Conservation (phyloP, 495 filamentous ascomycete species). For the Collariella sp. region DNA sequence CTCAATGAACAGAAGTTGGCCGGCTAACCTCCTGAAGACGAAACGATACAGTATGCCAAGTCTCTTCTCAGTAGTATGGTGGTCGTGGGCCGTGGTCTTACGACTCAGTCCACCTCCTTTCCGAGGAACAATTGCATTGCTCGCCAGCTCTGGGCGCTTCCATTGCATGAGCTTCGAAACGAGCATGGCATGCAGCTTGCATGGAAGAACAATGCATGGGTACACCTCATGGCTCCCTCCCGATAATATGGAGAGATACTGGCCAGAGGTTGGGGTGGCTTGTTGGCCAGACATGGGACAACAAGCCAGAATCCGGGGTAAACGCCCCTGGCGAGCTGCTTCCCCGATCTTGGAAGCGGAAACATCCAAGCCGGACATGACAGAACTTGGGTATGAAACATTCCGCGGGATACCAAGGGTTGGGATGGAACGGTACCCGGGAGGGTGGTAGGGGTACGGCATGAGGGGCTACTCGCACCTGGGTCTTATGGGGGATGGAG, state of each 20-base stretch:
- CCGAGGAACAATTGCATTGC: not conserved
- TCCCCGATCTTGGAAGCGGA: not conserved
- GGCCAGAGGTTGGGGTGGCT: not conserved
- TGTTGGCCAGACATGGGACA: not conserved
- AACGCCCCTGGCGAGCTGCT: slow-evolving; percentile 9
- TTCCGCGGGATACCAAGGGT: not conserved
- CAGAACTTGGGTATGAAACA: not conserved
- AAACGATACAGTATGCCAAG: not conserved
- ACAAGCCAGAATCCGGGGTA: slow-evolving; percentile 25
- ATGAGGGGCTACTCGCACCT: not conserved
- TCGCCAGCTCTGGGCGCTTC: not conserved
- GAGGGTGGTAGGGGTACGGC: not conserved
- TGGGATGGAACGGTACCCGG: not conserved
- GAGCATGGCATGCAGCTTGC: not conserved
- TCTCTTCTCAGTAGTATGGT: not conserved
- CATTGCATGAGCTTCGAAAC: not conserved
- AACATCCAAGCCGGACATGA: not conserved
- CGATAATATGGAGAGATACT: not conserved
- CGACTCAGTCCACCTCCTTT: not conserved
- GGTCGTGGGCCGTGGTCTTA: not conserved
- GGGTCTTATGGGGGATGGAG: not conserved
- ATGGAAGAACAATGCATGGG: too few species aligned
- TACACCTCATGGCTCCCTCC: too few species aligned
- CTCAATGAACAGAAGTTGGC: too few species aligned
- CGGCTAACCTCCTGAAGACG: too few species aligned